Base-by-base conservation (phyloP, 352 stramenopile species). In the Phytophthora vignae region DNA sequence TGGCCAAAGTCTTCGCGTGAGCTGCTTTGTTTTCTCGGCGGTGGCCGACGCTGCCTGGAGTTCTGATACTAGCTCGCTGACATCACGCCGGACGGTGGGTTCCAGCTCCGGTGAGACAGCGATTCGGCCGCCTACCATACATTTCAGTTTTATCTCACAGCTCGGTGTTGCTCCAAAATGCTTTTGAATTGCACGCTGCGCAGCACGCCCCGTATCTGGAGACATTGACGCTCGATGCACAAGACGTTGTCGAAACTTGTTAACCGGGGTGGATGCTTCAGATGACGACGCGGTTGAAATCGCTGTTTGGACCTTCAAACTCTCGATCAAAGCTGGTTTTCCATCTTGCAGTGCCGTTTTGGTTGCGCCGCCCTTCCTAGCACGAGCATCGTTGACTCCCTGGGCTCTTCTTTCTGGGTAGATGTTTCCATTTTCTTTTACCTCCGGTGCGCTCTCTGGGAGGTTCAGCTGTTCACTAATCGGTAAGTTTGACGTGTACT, bases 401-500 rank as follows among this genome's bases (percentile, higher is more conserved):
- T 61, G 31, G 10, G 8, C 27, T 49, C 49, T 59, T 63, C 33
- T 61, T 53, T 60, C 48, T 53, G 29, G 2, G 31, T 46, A 19
- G 14, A 22, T 25, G 21, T 15, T 55, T 38, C 38, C 54, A 14
- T 61, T 60, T 46, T 69, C 58, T 38, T 71, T 55, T 21, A 2
- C 60, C 40, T 67, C 44, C 21, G 19, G 67, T 3, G 77, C 70
- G 6, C 76, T 71, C 19, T 89, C 73, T 4, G 83, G 76, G 0
- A 94, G 73, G 61, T 85, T 84, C 25, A 94, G 55, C 31, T 94
- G 87, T 55, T 94, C 73, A 22, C 76, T 78, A 22, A 94, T 71
- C 4, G 87, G 85, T 12, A 94, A 68, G 59, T 93, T 95, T 12
- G 90, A 94, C 17, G 83, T 86, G 59, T 94, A 95, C 74, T 95